A percentile compares a stretch with the other conserved stretches of the same genome.
phyloP scores from a whole-genome alignment of 345 rosid genomes.

The Arabidopsis arenosa region DNA sequence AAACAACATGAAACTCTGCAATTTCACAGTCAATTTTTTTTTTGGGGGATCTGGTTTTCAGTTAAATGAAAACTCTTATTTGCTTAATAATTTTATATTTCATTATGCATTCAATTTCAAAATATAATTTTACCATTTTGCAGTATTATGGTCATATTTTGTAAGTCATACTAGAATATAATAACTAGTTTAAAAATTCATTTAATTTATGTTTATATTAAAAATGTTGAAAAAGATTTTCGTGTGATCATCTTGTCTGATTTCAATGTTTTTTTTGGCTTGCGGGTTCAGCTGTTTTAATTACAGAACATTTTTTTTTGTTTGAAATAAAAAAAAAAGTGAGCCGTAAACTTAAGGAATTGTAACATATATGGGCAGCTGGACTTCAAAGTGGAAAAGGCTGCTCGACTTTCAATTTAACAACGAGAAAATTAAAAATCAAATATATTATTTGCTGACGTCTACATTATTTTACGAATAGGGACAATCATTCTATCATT shows the following conservation, averaged over 20 bases:
- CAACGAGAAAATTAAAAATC: neutral
- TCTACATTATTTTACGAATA: neutral
- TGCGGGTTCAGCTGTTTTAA: neutral
- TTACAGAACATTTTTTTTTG: neutral
- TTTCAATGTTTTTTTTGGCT: neutral
- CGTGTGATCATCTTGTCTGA: neutral
- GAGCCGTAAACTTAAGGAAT: neutral
- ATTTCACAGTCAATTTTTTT: neutral
- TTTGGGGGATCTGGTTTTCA: neutral
- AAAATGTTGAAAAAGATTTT: neutral
- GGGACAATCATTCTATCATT: too few species aligned
- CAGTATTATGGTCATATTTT: conserved; percentile 1
- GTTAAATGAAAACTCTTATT: neutral
- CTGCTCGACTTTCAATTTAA: neutral
- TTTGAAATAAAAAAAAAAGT: neutral
- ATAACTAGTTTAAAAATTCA: neutral
- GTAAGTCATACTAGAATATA: neutral
- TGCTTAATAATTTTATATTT: neutral
- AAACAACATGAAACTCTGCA: neutral
- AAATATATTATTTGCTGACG: neutral
- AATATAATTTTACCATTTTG: neutral
- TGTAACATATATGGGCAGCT: neutral
- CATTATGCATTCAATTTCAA: neutral
- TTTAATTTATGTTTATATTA: neutral
- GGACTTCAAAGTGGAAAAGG: neutral